These are phyloP conservation scores for Trebouxia sp. DNA, from an alignment of 139 green algal genomes.

Conservation along the genomic window DNA sequence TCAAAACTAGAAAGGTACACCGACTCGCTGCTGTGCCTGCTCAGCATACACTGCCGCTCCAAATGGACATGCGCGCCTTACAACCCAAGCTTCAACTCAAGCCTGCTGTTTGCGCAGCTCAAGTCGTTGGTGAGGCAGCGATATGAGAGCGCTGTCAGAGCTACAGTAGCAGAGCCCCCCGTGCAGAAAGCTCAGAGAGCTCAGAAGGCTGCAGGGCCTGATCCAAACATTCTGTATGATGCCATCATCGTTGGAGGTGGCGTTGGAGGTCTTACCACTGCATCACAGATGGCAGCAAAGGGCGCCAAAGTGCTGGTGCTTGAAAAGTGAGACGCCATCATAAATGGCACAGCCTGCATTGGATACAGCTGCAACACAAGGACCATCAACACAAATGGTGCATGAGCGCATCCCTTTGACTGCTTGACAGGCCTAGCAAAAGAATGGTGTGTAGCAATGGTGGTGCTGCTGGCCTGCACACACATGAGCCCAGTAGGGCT, in stretches of 20 bases:
- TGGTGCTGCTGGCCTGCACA: background rate
- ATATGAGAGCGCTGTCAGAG: background rate
- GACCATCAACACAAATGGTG: no score
- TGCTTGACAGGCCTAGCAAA: no score
- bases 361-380: no score
- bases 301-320: constrained; percentile 83
- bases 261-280: constrained; percentile 90
- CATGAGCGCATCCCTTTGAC: no score
- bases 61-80: no score
- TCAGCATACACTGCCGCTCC: no score
- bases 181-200: background rate
- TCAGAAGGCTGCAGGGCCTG: background rate
- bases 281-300: constrained; percentile 77
- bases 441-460: no score
- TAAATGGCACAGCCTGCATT: no score
- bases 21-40: no score
- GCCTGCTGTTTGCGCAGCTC: background rate
- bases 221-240: constrained; percentile 66
- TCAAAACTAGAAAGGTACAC: no score
- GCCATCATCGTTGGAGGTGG: constrained; percentile 89
- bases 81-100: background rate
- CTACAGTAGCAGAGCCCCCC: background rate
- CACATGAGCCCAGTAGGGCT: no score
- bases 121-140: background rate
- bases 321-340: constrained; percentile 82